These are phyloP conservation scores for Russula foetens DNA, from an alignment of 768 basidiomycete genomes.

Conservation along the genomic window DNA sequence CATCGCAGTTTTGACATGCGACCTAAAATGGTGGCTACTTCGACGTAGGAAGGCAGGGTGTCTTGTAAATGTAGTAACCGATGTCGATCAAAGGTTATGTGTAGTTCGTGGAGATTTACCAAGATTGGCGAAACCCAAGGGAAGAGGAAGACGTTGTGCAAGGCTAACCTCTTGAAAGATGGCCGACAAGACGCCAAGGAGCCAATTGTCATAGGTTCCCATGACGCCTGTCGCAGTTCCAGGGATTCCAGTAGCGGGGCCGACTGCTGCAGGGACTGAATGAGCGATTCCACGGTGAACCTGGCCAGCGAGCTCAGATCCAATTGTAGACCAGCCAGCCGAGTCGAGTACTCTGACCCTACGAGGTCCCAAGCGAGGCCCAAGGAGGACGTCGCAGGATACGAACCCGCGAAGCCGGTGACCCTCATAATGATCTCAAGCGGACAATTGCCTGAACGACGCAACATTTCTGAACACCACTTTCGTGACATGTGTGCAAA, in stretches of 20 bases:
- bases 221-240: not conserved
- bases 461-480: slow-evolving; percentile 1
- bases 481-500: not conserved
- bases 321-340: not conserved
- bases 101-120: not conserved
- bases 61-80: not conserved
- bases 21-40: not conserved
- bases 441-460: slow-evolving; percentile 1
- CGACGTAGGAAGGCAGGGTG: not conserved
- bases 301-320: not conserved
- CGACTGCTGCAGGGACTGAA: not conserved
- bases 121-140: not conserved
- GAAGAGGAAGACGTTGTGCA: not conserved
- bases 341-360: not conserved
- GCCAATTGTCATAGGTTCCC: not conserved
- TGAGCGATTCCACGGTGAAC: not conserved
- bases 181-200: not conserved
- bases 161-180: not conserved
- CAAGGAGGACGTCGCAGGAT: not conserved
- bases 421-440: not conserved
- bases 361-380: not conserved
- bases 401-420: not conserved
- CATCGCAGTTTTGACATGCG: not conserved
- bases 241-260: slow-evolving; percentile 1
- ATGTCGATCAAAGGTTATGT: not conserved